phyloP scores from a whole-genome alignment of 225 moss, liverwort and hornwort species.

The Physcomitrellopsis africana region DNA sequence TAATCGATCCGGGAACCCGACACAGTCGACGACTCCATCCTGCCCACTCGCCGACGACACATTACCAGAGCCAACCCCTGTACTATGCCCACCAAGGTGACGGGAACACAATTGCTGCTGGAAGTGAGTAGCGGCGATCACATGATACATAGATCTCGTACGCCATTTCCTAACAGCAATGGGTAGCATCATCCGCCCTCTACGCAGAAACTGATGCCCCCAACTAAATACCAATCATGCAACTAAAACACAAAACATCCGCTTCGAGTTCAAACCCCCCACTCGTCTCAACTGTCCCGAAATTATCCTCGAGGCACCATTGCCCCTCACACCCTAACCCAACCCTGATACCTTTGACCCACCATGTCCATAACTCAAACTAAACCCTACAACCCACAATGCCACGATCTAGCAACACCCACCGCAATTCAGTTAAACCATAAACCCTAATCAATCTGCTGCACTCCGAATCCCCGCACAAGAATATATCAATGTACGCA shows the following conservation, averaged over 20 bases:
- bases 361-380: no score
- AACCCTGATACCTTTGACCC: no score
- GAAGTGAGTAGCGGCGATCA: slow-evolving; percentile 31
- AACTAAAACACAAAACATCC: slow-evolving; percentile 1
- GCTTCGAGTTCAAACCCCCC: neutral
- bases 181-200: slow-evolving; percentile 58
- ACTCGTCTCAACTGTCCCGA: no score
- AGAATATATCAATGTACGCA: no score
- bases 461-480: no score
- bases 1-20: slow-evolving; percentile 3
- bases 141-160: slow-evolving; percentile 32
- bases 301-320: no score
- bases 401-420: no score
- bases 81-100: slow-evolving; percentile 20
- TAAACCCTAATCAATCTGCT: no score
- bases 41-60: slow-evolving; percentile 17
- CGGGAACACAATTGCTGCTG: slow-evolving; percentile 31
- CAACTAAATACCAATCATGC: slow-evolving; percentile 19
- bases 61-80: slow-evolving; percentile 27
- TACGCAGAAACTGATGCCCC: slow-evolving; percentile 35
- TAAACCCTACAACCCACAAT: no score
- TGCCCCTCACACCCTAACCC: no score
- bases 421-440: no score
- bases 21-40: neutral
- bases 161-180: slow-evolving; percentile 55